These are phyloP conservation scores for Erysimum cheiri DNA, from an alignment of 441 rosid species.

Conservation along the genomic window DNA sequence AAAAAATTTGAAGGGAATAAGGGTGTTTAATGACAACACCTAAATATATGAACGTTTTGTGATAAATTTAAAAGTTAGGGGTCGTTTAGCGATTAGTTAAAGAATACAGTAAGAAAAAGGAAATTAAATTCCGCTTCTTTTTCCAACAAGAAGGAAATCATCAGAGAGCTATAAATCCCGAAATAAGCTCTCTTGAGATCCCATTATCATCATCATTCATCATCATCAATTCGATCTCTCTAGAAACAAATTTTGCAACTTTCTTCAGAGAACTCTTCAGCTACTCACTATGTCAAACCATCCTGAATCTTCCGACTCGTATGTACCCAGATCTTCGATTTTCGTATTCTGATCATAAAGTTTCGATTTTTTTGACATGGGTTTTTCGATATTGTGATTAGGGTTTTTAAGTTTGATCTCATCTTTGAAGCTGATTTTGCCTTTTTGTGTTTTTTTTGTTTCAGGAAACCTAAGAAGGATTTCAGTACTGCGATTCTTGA, in stretches of 20 bases:
- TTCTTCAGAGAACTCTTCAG: constrained; percentile 5
- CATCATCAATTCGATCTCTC: constrained; percentile 24
- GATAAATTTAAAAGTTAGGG: background rate
- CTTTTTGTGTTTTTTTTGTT: constrained; percentile 9
- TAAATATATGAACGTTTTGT: background rate
- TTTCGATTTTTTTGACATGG: constrained; percentile 21
- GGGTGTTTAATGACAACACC: background rate
- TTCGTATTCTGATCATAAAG: constrained; percentile 27
- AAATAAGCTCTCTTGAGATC: constrained; percentile 7
- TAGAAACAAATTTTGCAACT: constrained; percentile 15
- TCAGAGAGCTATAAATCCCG: constrained; percentile 42
- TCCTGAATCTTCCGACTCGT: constrained; percentile 90
- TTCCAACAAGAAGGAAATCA: constrained; percentile 52
- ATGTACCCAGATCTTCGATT: constrained; percentile 51
- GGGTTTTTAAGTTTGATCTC: constrained; percentile 27
- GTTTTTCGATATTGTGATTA: background rate
- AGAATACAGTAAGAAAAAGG: constrained; percentile 21
- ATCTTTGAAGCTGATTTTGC: constrained; percentile 3
- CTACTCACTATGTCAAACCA: constrained; percentile 62
- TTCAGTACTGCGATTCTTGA: constrained; percentile 91
- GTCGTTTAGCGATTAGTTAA: background rate
- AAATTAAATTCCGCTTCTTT: constrained; percentile 48
- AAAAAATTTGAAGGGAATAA: background rate
- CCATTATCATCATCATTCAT: background rate
- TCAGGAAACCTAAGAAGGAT: constrained; percentile 76